Conservation (phyloP, 2,329 filamentous ascomycete species). For the Stachybotrys chartarum region DNA sequence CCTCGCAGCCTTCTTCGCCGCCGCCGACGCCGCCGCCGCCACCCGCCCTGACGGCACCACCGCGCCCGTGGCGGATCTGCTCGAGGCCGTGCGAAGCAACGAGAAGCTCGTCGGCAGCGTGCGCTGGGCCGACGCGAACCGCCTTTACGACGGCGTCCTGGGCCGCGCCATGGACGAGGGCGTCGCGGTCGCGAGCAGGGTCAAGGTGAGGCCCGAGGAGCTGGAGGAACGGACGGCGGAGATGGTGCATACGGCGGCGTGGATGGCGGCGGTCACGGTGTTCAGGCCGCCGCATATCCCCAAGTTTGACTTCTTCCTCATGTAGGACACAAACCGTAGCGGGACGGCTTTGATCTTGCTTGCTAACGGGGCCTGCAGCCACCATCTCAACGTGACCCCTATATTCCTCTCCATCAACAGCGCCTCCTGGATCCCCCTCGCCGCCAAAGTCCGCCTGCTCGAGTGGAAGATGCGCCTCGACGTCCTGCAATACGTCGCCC, state of each 20-base stretch:
- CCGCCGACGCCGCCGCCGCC: conserved; percentile 38
- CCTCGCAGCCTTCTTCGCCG: conserved; percentile 46
- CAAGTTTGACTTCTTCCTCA: conserved; percentile 76
- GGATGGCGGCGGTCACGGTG: conserved; percentile 45
- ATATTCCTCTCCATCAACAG: conserved; percentile 65
- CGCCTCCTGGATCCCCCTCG: conserved; percentile 51
- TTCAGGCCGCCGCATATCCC: conserved; percentile 56
- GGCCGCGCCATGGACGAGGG: conserved; percentile 56
- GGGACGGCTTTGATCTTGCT: not conserved
- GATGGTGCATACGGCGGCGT: conserved; percentile 61
- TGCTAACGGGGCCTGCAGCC: conserved; percentile 39
- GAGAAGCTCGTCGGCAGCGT: conserved; percentile 48
- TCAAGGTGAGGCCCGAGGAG: conserved; percentile 47
- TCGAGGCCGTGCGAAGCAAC: conserved; percentile 49
- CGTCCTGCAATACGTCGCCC: conserved; percentile 65
- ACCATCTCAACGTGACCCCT: conserved; percentile 64
- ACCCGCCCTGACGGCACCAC: not conserved
- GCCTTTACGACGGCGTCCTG: conserved; percentile 63
- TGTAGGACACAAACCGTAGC: conserved; percentile 27
- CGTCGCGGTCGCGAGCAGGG: conserved; percentile 52
- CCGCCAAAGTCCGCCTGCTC: conserved; percentile 61
- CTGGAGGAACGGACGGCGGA: conserved; percentile 46
- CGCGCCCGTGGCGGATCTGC: conserved; percentile 40
- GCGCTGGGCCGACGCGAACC: conserved; percentile 46
- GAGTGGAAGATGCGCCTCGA: conserved; percentile 78